These are phyloP conservation scores for Venturia nashicola DNA, from an alignment of 2,329 filamentous ascomycete species.

Conservation along the genomic window DNA sequence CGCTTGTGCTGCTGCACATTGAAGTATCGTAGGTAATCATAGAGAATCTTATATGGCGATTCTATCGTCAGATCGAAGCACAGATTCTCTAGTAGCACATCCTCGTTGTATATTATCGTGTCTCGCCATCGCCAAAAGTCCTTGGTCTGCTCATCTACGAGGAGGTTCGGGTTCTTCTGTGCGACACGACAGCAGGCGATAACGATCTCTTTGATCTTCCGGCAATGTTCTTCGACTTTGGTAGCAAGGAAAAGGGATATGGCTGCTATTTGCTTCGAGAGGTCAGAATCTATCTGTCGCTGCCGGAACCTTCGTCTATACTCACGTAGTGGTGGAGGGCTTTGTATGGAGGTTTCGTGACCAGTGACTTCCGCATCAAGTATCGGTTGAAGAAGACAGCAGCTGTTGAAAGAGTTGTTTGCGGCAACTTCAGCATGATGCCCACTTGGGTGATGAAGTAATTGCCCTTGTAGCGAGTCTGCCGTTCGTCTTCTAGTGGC, in stretches of 20 bases:
- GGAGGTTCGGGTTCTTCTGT: constrained; percentile 80
- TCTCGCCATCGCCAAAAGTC: constrained; percentile 98
- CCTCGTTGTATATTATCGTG: constrained; percentile 83
- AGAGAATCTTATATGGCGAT: constrained; percentile 75
- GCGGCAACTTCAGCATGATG: constrained; percentile 81
- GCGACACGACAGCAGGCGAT: constrained; percentile 88
- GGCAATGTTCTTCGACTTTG: constrained; percentile 93
- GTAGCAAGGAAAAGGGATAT: constrained; percentile 89
- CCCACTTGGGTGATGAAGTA: constrained; percentile 95
- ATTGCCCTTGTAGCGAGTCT: constrained; percentile 76
- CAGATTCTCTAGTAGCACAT: constrained; percentile 77
- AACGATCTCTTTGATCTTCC: constrained; percentile 90
- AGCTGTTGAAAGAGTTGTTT: constrained; percentile 83
- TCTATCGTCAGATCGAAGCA: constrained; percentile 91
- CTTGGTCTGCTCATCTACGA: constrained; percentile 93
- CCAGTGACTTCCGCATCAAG: constrained; percentile 80
- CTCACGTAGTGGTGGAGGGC: constrained; percentile 73
- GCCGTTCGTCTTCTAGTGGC: constrained; percentile 61
- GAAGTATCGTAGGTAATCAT: constrained; percentile 65
- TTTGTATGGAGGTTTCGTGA: constrained; percentile 47
- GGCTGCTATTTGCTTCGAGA: constrained; percentile 60
- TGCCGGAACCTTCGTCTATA: not conserved
- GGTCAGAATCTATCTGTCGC: not conserved
- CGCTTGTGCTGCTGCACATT: constrained; percentile 66
- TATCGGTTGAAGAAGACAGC: constrained; percentile 93